Evolutionary conservation across 1,284 basidiomycete genomes (phyloP), one percentile per base, ranked within the genome.

Genomic region (Malassezia japonica): DNA sequence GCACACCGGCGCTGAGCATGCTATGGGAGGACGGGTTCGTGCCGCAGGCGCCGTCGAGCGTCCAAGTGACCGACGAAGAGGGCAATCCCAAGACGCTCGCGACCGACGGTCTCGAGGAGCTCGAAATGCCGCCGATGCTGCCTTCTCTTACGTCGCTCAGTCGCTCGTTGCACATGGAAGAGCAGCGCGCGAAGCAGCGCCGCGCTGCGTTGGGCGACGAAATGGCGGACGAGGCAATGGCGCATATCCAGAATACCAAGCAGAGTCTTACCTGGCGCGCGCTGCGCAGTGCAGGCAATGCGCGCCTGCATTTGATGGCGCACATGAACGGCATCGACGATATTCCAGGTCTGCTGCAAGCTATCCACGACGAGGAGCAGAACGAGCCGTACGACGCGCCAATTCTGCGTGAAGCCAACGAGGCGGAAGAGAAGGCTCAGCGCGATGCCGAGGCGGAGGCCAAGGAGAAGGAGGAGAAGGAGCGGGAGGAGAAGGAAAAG

Each of bases 11-110:
- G n/a, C 50, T 72, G 12, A 59, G 58, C n/a, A 49, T 59, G 40
- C 55, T 72, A 13, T 72, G 70, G 70, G 48, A 43, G n/a, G 63
- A 69, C 13, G 70, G 70, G 1, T 55, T 69, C 8, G 41, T 31
- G n/a, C 57, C 59, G 5, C 55, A 59, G 1, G 51, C 54, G 2
- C 48, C 61, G 9, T 51, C 57, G 3, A 54, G 49, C 18, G 46
- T 65, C 13, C 36, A 51, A 31, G 48, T 47, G 12, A 60, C 64
- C 29, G 53, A 65, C 45, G 67, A 66, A 18, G 55, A 59, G 29
- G 67, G 66, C 46, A 45, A 58, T 12, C 55, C 59, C 36, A 55
- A 64, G 8, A 55, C 57, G 12, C 38, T 62, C 6, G n/a, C 54
- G 10, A 62, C 59, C 16, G 68, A 72, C 39, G 68, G 68, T 0